phyloP scores from a whole-genome alignment of 2,329 filamentous ascomycete genomes.

The Lasiodiplodia hormozganensis region DNA sequence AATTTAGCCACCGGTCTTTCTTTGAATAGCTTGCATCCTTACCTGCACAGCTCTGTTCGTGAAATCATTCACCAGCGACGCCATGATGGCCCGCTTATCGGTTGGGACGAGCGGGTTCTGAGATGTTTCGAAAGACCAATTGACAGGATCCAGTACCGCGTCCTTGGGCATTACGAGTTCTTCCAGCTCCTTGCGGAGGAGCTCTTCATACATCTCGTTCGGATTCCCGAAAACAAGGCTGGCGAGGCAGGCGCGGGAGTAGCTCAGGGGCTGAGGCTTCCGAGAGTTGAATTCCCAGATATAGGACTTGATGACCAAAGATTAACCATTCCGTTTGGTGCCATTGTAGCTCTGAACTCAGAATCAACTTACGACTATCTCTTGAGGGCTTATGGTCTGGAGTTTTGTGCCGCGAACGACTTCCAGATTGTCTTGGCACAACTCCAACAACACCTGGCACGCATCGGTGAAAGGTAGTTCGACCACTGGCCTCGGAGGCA shows the following conservation, averaged over 20 bases:
- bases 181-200: constrained; percentile 83
- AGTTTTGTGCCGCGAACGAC: constrained; percentile 44
- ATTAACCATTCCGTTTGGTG: no score
- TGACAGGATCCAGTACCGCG: constrained; percentile 72
- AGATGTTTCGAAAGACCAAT: constrained; percentile 73
- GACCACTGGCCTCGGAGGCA: constrained; percentile 90
- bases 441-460: constrained; percentile 69
- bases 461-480: constrained; percentile 76
- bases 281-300: constrained; percentile 77
- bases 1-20: constrained; percentile 51
- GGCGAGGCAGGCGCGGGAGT: constrained; percentile 80
- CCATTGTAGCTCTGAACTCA: not conserved
- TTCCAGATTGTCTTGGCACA: constrained; percentile 76
- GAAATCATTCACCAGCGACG: constrained; percentile 75
- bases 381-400: constrained; percentile 39
- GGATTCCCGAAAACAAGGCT: constrained; percentile 73
- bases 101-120: constrained; percentile 58
- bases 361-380: constrained; percentile 38
- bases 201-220: constrained; percentile 70
- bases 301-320: constrained; percentile 65
- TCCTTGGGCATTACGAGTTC: constrained; percentile 77
- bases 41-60: constrained; percentile 60
- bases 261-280: constrained; percentile 82
- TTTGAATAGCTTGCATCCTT: constrained; percentile 19
- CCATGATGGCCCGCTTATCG: constrained; percentile 76